Percentiles rank a stretch among this genome's conserved stretches.
phyloP scores from a whole-genome alignment of 495 filamentous ascomycete species.

The Echria macrotheca region DNA sequence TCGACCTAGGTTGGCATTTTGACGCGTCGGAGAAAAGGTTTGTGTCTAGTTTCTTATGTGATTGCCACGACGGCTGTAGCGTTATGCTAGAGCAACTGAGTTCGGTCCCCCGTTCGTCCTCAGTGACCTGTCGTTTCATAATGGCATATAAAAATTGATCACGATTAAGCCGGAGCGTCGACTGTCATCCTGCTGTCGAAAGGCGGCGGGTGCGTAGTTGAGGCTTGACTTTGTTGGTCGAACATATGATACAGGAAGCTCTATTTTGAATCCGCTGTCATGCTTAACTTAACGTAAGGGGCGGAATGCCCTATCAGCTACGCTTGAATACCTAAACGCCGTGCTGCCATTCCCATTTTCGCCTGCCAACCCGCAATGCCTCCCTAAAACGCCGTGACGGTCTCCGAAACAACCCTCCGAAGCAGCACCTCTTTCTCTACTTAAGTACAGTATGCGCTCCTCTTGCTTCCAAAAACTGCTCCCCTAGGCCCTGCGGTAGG shows the following conservation, averaged over 20 bases:
- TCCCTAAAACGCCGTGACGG: not conserved
- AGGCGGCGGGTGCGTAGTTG: conserved; percentile 74
- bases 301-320: too few species aligned
- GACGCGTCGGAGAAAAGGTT: not conserved
- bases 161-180: conserved; percentile 95
- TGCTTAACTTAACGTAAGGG: too few species aligned
- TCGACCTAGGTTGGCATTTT: too few species aligned
- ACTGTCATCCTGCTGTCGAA: conserved; percentile 61
- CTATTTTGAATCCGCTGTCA: not conserved
- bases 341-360: too few species aligned
- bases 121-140: conserved; percentile 34
- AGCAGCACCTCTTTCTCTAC: too few species aligned
- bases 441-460: conserved; percentile 92
- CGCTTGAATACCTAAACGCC: too few species aligned
- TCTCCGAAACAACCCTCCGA: not conserved
- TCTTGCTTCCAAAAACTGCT: conserved; percentile 81
- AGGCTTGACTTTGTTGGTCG: conserved; percentile 87
- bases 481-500: conserved; percentile 70
- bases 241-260: conserved; percentile 42
- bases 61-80: conserved; percentile 35
- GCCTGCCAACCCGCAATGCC: too few species aligned
- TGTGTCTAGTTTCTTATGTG: too few species aligned
- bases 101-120: conserved; percentile 40
- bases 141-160: conserved; percentile 55
- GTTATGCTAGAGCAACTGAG: conserved; percentile 42